These are phyloP conservation scores for Piromyces finnis DNA, from an alignment of 192 early-diverging fungal genomes.

Conservation along the genomic window DNA sequence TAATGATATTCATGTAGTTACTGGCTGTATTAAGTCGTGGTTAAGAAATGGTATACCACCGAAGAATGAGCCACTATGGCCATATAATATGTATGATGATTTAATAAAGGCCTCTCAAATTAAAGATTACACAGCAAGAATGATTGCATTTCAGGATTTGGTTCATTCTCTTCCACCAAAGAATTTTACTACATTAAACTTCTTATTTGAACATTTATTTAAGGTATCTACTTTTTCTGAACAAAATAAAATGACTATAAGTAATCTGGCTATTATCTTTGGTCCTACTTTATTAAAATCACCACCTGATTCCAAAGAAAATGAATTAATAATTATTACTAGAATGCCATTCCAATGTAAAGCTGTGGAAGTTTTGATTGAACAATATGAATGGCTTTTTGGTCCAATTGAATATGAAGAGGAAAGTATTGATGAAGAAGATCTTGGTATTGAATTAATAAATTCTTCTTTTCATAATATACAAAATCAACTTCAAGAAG, in stretches of 20 bases:
- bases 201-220: conserved; percentile 25
- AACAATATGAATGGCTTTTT: conserved; percentile 33
- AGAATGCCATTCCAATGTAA: conserved; percentile 16
- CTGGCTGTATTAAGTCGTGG: conserved; percentile 23
- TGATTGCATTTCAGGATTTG: conserved; percentile 31
- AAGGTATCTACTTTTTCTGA: neutral
- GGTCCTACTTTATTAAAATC: neutral
- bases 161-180: conserved; percentile 21
- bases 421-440: conserved; percentile 9
- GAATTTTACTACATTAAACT: conserved; percentile 22
- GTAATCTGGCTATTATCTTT: neutral
- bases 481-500: neutral
- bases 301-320: neutral
- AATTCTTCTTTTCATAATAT: neutral
- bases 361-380: conserved; percentile 23
- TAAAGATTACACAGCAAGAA: conserved; percentile 20
- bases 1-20: conserved; percentile 32
- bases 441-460: neutral
- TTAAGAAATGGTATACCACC: conserved; percentile 21
- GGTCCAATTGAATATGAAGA: conserved; percentile 36
- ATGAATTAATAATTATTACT: neutral
- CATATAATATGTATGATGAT: conserved; percentile 19
- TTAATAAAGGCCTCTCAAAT: conserved; percentile 23
- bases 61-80: conserved; percentile 18
- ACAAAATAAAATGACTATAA: neutral